Base-by-base conservation (phyloP, 192 early-diverging fungal genomes). In the Coemansia sp. region DNA sequence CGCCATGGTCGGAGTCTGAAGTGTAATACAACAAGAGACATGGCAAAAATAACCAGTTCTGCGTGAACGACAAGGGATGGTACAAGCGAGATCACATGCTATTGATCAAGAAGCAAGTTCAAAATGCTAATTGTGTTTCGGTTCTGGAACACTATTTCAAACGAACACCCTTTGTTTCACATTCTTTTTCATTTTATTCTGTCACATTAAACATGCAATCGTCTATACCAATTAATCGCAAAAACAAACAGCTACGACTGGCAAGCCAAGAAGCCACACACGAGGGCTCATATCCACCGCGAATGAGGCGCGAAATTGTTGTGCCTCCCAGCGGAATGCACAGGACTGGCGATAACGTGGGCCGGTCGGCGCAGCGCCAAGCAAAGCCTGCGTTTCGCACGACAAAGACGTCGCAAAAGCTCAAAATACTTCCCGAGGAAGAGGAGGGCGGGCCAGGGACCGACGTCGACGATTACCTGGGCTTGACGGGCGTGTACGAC, bases 371-470 rank as follows among this genome's bases (percentile, higher is more conserved):
- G 2, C 59, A 70, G 39, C 61, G 71, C 17, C 27, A 55, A 56
- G 40, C 76, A 29, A 86, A 87, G 76, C 83, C 86, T 27, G 89
- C 90, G 19, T 89, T 88, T 67, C 83, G 94, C 56, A 96, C 93
- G 17, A 92, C 94, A 39, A 96, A 96, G 71, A 91, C 86, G n/a
- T 91, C 92, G 36, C 91, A 93, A 68, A 96, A 96, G 81, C 76
- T 96, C 18, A 90, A 88, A n/a, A 75, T 96, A 18, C 88, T 96
- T 41, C 94, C 94, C 1, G 87, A 90, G 42, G 72, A 92, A 18
- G 86, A 85, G 36, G 84, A 87, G 15, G 57, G 37, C 10, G 63
- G 66, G 3, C 67, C 65, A n/a, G 68, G 60, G 22, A 73, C 69
- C 41, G 79, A 55, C 19, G 74, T 81, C 22, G 82, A 85, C 21